Base-by-base conservation (phyloP, 129 eudicot species). In the Flaveria linearis region DNA sequence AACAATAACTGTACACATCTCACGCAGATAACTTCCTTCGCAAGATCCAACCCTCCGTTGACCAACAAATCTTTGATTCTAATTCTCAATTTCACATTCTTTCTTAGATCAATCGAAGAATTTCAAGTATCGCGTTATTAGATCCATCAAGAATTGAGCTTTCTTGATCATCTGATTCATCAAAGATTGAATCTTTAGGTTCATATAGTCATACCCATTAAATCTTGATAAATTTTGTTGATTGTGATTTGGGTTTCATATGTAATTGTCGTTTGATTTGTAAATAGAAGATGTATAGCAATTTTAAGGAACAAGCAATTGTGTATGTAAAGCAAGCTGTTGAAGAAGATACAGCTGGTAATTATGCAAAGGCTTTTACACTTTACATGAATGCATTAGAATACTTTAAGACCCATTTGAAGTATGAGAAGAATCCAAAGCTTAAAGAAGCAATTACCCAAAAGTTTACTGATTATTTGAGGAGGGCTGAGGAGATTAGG, bases 401-500 rank as follows among this genome's bases (percentile, higher is more conserved):
- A 68, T 88, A 88, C 73, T 86, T 88, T 69, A 82, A 83, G 63
- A 88, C 94, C 1, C 94, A 88, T 76, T 64, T 88, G 61, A 88
- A 88, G 81, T 88, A 88, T 46, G 94, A 88, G 71, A 88, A 88
- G 74, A 88, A 88, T 56, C 94, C 94, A 0, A 88, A 84, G 81
- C 83, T 88, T 23, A 87, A 85, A 67, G 94, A 88, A 42, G 90
- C 94, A 3, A 88, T 88, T 45, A 88, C 90, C 0, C 90, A 82
- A 58, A 88, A 88, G 20, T 88, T 88, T 71, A 88, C 94, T 0
- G 94, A 88, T 64, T 88, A 88, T 80, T 79, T 88, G 72, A 83
- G 94, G 65, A 79, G 94, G n/a, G 94, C 94, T 7, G 94, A 88
- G 86, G 94, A 88, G 81, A 88, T 88, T 65, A 73, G 90, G 84